Percentiles rank a stretch among this genome's conserved stretches.
These are phyloP conservation scores for Fusarium goolgardi DNA, from an alignment of 2,329 filamentous ascomycete genomes.

Conservation along the genomic window DNA sequence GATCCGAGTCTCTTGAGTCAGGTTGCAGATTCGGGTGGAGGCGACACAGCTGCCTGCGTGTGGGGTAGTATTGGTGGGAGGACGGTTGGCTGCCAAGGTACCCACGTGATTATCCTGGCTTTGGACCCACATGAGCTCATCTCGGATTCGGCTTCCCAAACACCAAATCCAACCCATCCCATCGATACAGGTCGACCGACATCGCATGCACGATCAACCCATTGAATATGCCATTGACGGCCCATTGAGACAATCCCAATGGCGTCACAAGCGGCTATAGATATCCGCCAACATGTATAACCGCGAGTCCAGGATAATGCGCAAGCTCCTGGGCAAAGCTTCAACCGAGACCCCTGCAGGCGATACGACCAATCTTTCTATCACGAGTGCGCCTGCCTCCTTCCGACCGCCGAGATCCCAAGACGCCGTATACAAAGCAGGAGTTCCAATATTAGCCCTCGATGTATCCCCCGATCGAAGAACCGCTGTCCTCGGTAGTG, in stretches of 20 bases:
- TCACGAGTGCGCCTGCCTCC: slow-evolving; percentile 59
- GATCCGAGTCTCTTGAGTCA: neutral
- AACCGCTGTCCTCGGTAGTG: slow-evolving; percentile 67
- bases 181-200: slow-evolving; percentile 4
- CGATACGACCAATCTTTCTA: slow-evolving; percentile 52
- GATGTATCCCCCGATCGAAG: slow-evolving; percentile 69
- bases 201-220: slow-evolving; percentile 9
- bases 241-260: slow-evolving; percentile 43
- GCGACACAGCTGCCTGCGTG: neutral
- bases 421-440: slow-evolving; percentile 63
- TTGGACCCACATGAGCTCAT: slow-evolving; percentile 38
- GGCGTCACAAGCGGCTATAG: slow-evolving; percentile 50
- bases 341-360: slow-evolving; percentile 60
- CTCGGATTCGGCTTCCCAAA: slow-evolving; percentile 7
- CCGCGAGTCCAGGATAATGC: slow-evolving; percentile 67
- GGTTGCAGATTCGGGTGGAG: neutral
- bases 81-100: neutral
- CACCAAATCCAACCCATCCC: neutral
- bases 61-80: neutral
- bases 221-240: slow-evolving; percentile 32
- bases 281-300: slow-evolving; percentile 60
- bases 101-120: slow-evolving; percentile 14
- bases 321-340: slow-evolving; percentile 69
- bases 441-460: slow-evolving; percentile 66
- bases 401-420: slow-evolving; percentile 67